Evolutionary conservation across 805 yeast genomes (phyloP).

Genomic region (Candida coquimbonensis): DNA sequence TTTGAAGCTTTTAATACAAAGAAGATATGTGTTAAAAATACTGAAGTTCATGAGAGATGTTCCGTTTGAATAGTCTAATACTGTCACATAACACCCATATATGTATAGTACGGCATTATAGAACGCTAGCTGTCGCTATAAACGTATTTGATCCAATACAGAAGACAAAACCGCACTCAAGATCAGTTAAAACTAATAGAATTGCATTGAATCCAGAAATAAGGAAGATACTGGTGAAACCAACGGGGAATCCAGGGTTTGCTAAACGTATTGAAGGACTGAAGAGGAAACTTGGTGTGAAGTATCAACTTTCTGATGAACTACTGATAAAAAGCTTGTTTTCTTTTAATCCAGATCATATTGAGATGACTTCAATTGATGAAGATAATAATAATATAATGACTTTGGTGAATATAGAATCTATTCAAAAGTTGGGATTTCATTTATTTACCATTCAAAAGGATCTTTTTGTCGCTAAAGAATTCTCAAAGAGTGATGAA

Average conservation of each 20-base stretch:
- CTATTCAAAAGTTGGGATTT: conserved; percentile 8
- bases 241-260: background rate
- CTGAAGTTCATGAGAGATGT: too few species aligned
- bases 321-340: conserved; percentile 6
- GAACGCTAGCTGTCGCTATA: background rate
- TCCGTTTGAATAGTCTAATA: background rate
- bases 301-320: conserved; percentile 11
- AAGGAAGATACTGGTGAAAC: background rate
- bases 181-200: background rate
- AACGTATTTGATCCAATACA: conserved; percentile 2
- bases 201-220: background rate
- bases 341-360: conserved; percentile 5
- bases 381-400: background rate
- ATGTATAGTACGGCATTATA: conserved; percentile 2
- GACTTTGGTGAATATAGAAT: background rate
- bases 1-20: too few species aligned
- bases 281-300: background rate
- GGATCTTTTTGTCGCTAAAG: conserved; percentile 6
- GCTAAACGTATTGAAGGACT: background rate
- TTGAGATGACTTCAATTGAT: background rate
- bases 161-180: background rate
- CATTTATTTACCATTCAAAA: conserved; percentile 8
- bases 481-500: conserved; percentile 1
- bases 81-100: too few species aligned
- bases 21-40: too few species aligned